phyloP scores from a whole-genome alignment of 1,139 yeast genomes.

The Pichia sp. region DNA sequence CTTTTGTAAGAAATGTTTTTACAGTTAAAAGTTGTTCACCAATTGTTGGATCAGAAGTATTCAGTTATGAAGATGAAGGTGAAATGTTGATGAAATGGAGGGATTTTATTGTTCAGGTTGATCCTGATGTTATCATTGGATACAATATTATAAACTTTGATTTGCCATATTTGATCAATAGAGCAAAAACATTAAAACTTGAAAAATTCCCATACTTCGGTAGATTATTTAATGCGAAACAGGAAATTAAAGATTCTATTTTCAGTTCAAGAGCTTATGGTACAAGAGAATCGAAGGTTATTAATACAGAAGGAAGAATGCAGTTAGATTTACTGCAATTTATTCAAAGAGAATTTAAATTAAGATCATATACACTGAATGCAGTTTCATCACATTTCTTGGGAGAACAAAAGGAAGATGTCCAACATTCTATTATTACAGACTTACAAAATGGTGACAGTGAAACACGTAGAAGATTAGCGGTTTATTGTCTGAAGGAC shows the following conservation, averaged over 20 bases:
- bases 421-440: slow-evolving; percentile 92
- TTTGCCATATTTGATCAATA: slow-evolving; percentile 82
- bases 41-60: slow-evolving; percentile 88
- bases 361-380: slow-evolving; percentile 89
- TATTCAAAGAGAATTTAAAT: slow-evolving; percentile 88
- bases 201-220: slow-evolving; percentile 81
- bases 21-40: slow-evolving; percentile 88
- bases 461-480: slow-evolving; percentile 89
- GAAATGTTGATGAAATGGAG: slow-evolving; percentile 85
- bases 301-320: slow-evolving; percentile 92
- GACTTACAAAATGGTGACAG: slow-evolving; percentile 87
- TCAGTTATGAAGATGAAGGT: slow-evolving; percentile 65
- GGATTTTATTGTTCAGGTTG: slow-evolving; percentile 73
- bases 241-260: slow-evolving; percentile 72
- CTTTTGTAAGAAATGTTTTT: slow-evolving; percentile 90
- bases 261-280: slow-evolving; percentile 97
- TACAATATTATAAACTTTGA: slow-evolving; percentile 94
- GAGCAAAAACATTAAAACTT: slow-evolving; percentile 71
- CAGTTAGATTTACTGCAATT: slow-evolving; percentile 91
- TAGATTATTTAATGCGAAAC: slow-evolving; percentile 57
- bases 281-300: slow-evolving; percentile 84
- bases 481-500: slow-evolving; percentile 95
- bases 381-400: slow-evolving; percentile 92
- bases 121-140: slow-evolving; percentile 96
- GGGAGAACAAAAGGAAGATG: slow-evolving; percentile 96